Evolutionary conservation across 192 early-diverging fungal species (phyloP), one percentile per base, ranked within the genome.

Genomic region (Podila clonocystis): DNA sequence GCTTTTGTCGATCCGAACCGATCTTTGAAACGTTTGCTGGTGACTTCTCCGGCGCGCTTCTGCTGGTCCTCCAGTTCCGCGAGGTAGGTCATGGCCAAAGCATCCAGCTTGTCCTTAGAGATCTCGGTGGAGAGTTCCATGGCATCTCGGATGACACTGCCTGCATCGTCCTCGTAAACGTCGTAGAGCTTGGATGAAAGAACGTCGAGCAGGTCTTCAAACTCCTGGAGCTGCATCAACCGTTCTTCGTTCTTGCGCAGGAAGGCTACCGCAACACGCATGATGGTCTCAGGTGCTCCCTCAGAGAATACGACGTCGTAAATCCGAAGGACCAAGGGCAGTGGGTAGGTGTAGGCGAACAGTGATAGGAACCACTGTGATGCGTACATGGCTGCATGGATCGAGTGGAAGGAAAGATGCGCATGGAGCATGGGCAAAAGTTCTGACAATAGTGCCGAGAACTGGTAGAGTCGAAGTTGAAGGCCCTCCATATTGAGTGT

Each of bases 361-460:
- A 97, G 83, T 0, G 98, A 97, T 75, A 99, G 85, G 85, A 97
- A 98, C 98, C 98, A 99, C 72, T 97, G 96, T 0, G 95, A 95
- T 5, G 95, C 97, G 66, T 95, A 99, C 95, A 97, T 97, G 48
- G 91, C 91, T 1, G 93, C 87, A 58, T 92, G 85, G 49, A 97
- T 89, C 24, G 93, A 91, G 31, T 93, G 90, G 41, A 67, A 58
- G 1, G 88, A 86, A 22, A 99, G 84, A 74, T 99, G 98, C n/a
- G 88, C 84, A 58, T 85, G 84, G 20, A 98, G 82, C 30, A 86
- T 83, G 15, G 97, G 98, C 29, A 94, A 76, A 9, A 92, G 85
- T 77, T 97, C 93, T 6, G 86, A 70, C 15, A 97, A 86, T 62
- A 98, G 82, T 50, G 85, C 73, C 38, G 93, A 91, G 79, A 97